These are phyloP conservation scores for Populus tomentosa DNA, from an alignment of 441 rosid species.

Conservation along the genomic window DNA sequence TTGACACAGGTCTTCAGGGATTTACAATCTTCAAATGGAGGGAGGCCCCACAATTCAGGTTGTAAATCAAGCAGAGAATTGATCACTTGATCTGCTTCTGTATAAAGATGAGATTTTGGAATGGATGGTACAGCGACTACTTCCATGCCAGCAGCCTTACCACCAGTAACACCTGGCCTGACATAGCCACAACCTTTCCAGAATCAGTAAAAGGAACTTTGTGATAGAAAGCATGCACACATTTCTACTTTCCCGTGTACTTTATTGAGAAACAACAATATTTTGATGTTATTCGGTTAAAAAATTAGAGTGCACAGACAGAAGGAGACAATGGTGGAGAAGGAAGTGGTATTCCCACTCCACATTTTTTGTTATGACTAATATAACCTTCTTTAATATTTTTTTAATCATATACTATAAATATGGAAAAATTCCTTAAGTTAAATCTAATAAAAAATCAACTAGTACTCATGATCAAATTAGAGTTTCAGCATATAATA, in stretches of 20 bases:
- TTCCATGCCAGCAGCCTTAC: constrained; percentile 78
- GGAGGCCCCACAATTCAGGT: constrained; percentile 83
- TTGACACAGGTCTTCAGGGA: constrained; percentile 10
- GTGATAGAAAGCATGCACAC: background rate
- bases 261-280: background rate
- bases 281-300: background rate
- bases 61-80: constrained; percentile 73
- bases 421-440: background rate
- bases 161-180: constrained; percentile 73
- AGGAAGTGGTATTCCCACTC: background rate
- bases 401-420: background rate
- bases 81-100: constrained; percentile 66
- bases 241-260: background rate
- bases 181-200: constrained; percentile 17
- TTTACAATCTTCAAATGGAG: constrained; percentile 91
- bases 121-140: constrained; percentile 80
- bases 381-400: background rate
- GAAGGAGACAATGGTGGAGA: background rate
- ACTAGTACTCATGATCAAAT: background rate
- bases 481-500: background rate
- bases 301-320: background rate
- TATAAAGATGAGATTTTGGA: constrained; percentile 65
- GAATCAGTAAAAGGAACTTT: constrained; percentile 7
- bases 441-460: too few species aligned
- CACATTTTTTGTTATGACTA: background rate